These are phyloP conservation scores for Ehretia macrophylla DNA, from an alignment of 257 asterid genomes.

Conservation along the genomic window DNA sequence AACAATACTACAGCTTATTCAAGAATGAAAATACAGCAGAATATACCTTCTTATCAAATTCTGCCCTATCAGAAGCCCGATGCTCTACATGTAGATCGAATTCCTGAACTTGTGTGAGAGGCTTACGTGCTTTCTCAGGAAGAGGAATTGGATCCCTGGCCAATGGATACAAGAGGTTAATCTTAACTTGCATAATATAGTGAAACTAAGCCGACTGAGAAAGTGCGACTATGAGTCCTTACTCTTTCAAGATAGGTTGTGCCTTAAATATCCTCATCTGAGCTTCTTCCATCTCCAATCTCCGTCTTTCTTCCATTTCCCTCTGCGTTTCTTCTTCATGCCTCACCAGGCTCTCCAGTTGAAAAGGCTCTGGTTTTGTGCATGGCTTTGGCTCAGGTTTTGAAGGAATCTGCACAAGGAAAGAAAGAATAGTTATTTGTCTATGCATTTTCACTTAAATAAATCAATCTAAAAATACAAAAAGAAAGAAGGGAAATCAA, in stretches of 20 bases:
- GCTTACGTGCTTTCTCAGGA: slow-evolving; percentile 62
- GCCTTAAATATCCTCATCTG: slow-evolving; percentile 80
- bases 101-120: slow-evolving; percentile 81
- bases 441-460: background rate
- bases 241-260: slow-evolving; percentile 79
- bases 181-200: background rate
- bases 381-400: slow-evolving; percentile 92
- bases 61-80: slow-evolving; percentile 77
- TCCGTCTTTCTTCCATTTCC: slow-evolving; percentile 75
- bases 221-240: slow-evolving; percentile 5
- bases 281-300: slow-evolving; percentile 73
- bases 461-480: background rate
- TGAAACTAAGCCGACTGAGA: background rate
- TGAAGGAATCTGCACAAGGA: slow-evolving; percentile 62
- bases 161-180: background rate
- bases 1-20: background rate
- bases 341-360: slow-evolving; percentile 70
- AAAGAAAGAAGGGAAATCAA: background rate
- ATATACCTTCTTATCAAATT: slow-evolving; percentile 76
- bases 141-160: slow-evolving; percentile 89
- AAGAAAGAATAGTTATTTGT: background rate
- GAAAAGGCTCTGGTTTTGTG: slow-evolving; percentile 84
- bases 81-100: slow-evolving; percentile 71
- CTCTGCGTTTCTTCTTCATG: slow-evolving; percentile 86
- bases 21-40: too few species aligned